Evolutionary conservation across 1,284 basidiomycete species (phyloP).

Genomic region (Ustilago nuda): DNA sequence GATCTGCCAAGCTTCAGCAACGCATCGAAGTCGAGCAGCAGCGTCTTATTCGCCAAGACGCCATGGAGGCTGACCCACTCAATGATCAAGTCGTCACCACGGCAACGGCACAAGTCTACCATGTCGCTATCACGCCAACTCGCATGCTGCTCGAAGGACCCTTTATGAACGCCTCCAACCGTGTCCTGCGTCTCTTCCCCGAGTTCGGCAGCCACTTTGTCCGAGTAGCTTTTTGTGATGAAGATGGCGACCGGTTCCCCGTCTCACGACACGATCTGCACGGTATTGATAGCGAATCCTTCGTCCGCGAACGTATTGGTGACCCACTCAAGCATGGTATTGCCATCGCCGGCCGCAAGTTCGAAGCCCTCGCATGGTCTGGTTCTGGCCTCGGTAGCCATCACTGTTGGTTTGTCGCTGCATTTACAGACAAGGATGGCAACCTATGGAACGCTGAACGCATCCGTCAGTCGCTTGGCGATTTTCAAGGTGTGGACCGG

Average conservation of each 20-base stretch:
- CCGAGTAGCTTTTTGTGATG: constrained; percentile 35
- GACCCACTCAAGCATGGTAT: constrained; percentile 33
- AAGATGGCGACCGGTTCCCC: constrained; percentile 42
- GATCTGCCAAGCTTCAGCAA: constrained; percentile 20
- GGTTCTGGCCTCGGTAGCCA: constrained; percentile 33
- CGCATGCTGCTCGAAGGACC: constrained; percentile 28
- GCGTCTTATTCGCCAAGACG: constrained; percentile 19
- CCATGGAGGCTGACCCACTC: constrained; percentile 4
- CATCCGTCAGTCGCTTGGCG: constrained; percentile 32
- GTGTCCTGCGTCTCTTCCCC: constrained; percentile 35
- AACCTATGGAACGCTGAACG: constrained; percentile 32
- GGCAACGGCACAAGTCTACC: constrained; percentile 34
- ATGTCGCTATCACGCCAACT: constrained; percentile 37
- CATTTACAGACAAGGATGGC: constrained; percentile 33
- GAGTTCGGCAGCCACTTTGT: constrained; percentile 36
- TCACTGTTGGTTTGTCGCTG: constrained; percentile 40
- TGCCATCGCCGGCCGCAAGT: constrained; percentile 29
- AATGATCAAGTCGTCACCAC: constrained; percentile 4
- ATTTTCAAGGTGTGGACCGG: constrained; percentile 22
- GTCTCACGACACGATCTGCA: constrained; percentile 31
- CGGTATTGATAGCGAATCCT: constrained; percentile 37
- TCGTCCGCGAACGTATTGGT: constrained; percentile 35
- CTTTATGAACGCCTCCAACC: constrained; percentile 37
- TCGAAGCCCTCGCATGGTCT: constrained; percentile 41
- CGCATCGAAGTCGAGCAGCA: constrained; percentile 17